phyloP scores from a whole-genome alignment of 1,284 basidiomycete genomes.

The Inonotus hispidus region DNA sequence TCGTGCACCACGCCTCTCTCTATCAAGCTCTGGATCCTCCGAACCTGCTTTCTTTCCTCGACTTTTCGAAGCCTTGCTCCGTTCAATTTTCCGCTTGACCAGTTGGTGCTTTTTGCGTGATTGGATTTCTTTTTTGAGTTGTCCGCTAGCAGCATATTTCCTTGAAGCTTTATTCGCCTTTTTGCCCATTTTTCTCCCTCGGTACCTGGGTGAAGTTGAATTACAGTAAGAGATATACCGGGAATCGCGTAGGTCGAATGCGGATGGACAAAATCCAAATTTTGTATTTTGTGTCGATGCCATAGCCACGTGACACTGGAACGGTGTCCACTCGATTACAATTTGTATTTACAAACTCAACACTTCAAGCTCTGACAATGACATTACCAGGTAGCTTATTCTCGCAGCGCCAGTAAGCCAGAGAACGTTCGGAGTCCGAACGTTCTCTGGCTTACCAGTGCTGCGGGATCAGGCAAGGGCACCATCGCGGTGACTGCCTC shows the following conservation, averaged over 20 bases:
- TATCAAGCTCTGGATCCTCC: conserved; percentile 27
- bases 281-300: neutral
- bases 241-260: neutral
- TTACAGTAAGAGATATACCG: neutral
- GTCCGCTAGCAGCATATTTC: conserved; percentile 84
- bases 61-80: conserved; percentile 38
- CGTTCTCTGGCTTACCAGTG: too few relatives aligned
- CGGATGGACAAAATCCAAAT: neutral
- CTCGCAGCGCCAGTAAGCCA: too few relatives aligned
- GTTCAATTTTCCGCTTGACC: conserved; percentile 64
- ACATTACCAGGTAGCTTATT: too few relatives aligned
- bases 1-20: conserved; percentile 33
- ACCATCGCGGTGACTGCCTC: too few relatives aligned
- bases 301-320: too few relatives aligned
- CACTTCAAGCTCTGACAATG: too few relatives aligned
- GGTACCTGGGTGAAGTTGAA: neutral
- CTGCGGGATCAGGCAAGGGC: too few relatives aligned
- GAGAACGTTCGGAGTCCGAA: too few relatives aligned
- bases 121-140: conserved; percentile 81
- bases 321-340: too few relatives aligned
- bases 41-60: conserved; percentile 41
- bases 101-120: conserved; percentile 74
- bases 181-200: conserved; percentile 46
- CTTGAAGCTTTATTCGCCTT: conserved; percentile 70
- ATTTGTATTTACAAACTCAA: too few relatives aligned